These are phyloP conservation scores for Iris macrosiphon DNA, from an alignment of 106 monocot species.

Conservation along the genomic window DNA sequence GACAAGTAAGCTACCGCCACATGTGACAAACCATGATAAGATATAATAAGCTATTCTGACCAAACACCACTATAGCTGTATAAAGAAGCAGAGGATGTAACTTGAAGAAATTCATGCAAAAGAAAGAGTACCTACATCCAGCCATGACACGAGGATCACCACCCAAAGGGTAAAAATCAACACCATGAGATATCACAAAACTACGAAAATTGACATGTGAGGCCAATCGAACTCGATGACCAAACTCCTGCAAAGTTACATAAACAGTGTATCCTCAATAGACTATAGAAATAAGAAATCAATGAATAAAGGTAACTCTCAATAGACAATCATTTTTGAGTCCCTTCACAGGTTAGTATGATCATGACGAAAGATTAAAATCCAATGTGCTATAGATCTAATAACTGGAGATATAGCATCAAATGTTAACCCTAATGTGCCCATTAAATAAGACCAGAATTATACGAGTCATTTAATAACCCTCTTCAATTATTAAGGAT, in stretches of 20 bases:
- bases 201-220: conserved; percentile 72
- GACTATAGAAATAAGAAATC: too few species aligned
- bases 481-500: not conserved
- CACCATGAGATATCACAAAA: conserved; percentile 83
- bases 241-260: conserved; percentile 66
- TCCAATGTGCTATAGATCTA: not conserved
- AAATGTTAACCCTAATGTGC: not conserved
- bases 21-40: too few species aligned
- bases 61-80: too few species aligned
- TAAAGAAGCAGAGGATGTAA: too few species aligned
- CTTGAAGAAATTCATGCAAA: too few species aligned
- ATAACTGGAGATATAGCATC: not conserved
- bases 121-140: conserved; percentile 85
- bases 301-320: too few species aligned
- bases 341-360: too few species aligned
- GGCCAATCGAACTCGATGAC: conserved; percentile 93
- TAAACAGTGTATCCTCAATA: not conserved
- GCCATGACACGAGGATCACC: conserved; percentile 92
- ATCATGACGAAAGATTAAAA: too few species aligned
- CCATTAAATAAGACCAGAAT: not conserved
- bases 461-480: not conserved
- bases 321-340: too few species aligned
- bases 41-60: too few species aligned
- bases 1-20: too few species aligned
- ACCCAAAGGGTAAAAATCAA: conserved; percentile 94